Base-by-base conservation (phyloP, 2,329 filamentous ascomycete genomes). In the Ophiostoma tasmaniense region DNA sequence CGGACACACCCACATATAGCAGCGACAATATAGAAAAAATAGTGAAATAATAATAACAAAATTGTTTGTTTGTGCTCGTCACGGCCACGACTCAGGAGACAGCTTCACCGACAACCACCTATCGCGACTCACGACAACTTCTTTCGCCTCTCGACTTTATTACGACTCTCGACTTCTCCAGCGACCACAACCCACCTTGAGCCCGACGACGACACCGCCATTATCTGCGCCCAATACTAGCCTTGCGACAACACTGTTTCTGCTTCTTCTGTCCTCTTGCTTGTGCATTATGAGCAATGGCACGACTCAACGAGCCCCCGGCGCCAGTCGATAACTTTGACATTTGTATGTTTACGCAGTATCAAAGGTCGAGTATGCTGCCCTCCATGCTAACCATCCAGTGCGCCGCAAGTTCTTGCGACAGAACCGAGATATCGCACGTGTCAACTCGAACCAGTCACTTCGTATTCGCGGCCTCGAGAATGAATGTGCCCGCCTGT, bases 381-480 rank as follows among this genome's bases (percentile, higher is more conserved):
- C 1, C 5, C 42, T 45, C 20, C 17, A 33, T 64, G 30, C 61
- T 64, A 64, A 64, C 61, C n/a, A 22, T 8, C 2, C 74, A 93
- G 90, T 94, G 70, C 90, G 91, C 77, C 86, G 89, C 75, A 89
- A 90, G 76, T 92, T 93, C 76, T 82, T 93, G 74, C 86, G 91
- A 68, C 92, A 95, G 77, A 96, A 96, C 77, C 86, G 90, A 78
- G 91, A 95, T 75, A 89, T 95, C 72, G 91, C 91, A 72, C 88
- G 89, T 76, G 87, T 85, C 74, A 95, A 96, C 79, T 92, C 91
- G 30, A 84, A 85, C 66, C 90, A 93, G 77, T 90, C 90, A 39
- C 82, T 92, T 39, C 89, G 89, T 73, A 93, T 95, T 74, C 88
- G 91, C 71, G 86, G 83, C 72, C 84, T 95, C 70, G 91, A 94